Base-by-base conservation (phyloP, 2,329 filamentous ascomycete genomes). In the Talaromyces sp. region DNA sequence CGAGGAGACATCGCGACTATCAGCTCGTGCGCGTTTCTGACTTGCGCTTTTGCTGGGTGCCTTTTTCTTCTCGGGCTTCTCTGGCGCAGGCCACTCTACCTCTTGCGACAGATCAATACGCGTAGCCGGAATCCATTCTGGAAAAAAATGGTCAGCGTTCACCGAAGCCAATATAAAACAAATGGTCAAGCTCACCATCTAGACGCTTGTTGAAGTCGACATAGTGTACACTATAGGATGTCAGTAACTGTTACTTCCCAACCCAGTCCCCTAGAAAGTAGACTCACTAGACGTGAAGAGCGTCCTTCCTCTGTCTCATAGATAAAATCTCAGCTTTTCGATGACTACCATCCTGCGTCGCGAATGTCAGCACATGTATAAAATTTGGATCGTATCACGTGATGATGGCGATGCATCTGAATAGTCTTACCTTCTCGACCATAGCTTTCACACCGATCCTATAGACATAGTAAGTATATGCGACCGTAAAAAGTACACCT, bases 281-380 rank as follows among this genome's bases (percentile, higher is more conserved):
- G 37, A 72, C 80, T 62, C 77, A 83, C 81, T 97, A 97, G 75
- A 94, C 97, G 63, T 91, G 90, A 45, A 92, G 90, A 17, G 90
- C 89, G 73, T 92, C 94, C 78, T 96, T 96, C 25, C 91, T 90
- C 66, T 93, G 91, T 74, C 91, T 90, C 71, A 98, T 96, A 66
- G 92, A 95, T n/a, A 99, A 82, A 68, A 99, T 97, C 78, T 99
- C 95, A 71, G 95, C 95, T 80, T 95, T 93, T 71, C 95, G 89
- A 67, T 90, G 86, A 73, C 93, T 89, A 67, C 92, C 92, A 77
- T 97, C 86, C 86, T 89, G 71, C 11, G 70, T 13, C 56, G 61
- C 62, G 3, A 35, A 47, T 68, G 35, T 66, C 59, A 66, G 59
- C 13, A n/a, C 25, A 25, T 49, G 33, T 43, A 56, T 50, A 50